phyloP scores from a whole-genome alignment of 2,329 filamentous ascomycete genomes.

The Septoria linicola region DNA sequence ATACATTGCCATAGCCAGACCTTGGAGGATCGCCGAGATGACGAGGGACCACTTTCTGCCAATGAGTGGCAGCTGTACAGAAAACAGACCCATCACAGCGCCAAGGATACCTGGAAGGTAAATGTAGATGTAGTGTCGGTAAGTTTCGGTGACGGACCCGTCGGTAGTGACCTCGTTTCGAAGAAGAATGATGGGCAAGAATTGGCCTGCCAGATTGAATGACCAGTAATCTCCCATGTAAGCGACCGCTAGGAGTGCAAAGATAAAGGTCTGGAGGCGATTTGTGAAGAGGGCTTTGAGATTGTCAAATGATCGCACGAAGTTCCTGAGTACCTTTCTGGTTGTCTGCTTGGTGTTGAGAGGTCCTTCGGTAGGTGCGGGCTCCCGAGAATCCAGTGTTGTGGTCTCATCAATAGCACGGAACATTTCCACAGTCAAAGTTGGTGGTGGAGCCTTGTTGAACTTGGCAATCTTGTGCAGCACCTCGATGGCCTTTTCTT shows the following conservation, averaged over 20 bases:
- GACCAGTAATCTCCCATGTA: slow-evolving; percentile 55
- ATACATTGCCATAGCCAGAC: slow-evolving; percentile 48
- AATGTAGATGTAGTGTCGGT: slow-evolving; percentile 56
- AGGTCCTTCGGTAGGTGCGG: not conserved
- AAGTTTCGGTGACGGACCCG: slow-evolving; percentile 41
- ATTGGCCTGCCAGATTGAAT: slow-evolving; percentile 50
- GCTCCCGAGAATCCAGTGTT: slow-evolving; percentile 24
- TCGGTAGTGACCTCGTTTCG: slow-evolving; percentile 9
- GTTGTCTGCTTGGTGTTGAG: slow-evolving; percentile 8
- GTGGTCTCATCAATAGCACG: slow-evolving; percentile 14
- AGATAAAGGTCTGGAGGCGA: slow-evolving; percentile 46
- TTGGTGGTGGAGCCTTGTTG: slow-evolving; percentile 42
- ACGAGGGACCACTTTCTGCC: slow-evolving; percentile 50
- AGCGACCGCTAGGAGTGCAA: slow-evolving; percentile 51
- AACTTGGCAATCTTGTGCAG: slow-evolving; percentile 46
- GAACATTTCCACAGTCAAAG: slow-evolving; percentile 38
- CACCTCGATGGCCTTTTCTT: slow-evolving; percentile 52
- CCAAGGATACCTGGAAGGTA: slow-evolving; percentile 55
- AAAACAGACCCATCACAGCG: slow-evolving; percentile 52
- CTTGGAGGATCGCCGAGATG: slow-evolving; percentile 46
- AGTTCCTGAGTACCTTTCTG: slow-evolving; percentile 8
- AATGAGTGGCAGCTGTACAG: slow-evolving; percentile 48
- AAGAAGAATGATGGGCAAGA: slow-evolving; percentile 53
- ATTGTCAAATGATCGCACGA: slow-evolving; percentile 37
- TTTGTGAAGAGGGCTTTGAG: slow-evolving; percentile 44